Evolutionary conservation across 1,284 basidiomycete species (phyloP), one percentile per base, ranked within the genome.

Genomic region (Phylloboletellus chloephorus): DNA sequence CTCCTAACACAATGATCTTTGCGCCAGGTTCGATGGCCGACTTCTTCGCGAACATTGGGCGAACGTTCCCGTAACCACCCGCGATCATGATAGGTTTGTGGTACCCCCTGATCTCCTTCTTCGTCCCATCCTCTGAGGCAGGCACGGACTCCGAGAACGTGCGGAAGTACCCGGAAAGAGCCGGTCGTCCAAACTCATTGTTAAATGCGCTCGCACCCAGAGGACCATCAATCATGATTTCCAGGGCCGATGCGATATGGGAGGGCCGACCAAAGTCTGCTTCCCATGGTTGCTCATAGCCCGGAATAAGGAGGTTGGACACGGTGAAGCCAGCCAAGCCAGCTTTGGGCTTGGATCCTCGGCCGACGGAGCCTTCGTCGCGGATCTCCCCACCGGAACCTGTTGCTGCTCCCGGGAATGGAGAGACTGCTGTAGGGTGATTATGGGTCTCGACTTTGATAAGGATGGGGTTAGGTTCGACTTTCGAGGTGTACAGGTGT

Each of bases 21-120:
- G 91, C 84, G 5, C 88, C 89, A 6, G 83, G 71, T 1, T 73
- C 68, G 54, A 96, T 90, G 46, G 68, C 67, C 3, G 75, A 71
- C 67, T 97, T 97, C 54, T 71, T 73, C 10, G 92, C 81, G 55
- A 87, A 92, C 46, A 76, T 65, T 2, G 86, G 82, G 17, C 89
- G 79, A 26, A 98, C 94, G 56, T 89, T 97, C 7, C 95, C 95
- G 45, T 95, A 79, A 29, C 95, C 95, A 36, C 95, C 95, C 12
- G 96, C 96, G 50, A 98, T 87, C 96, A 99, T 99, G 70, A 99
- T 97, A 11, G 95, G 95, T 65, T 99, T 99, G 70, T 98, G 96
- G 68, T 97, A 99, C 0, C 95, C 95, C 44, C 93, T 74, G n/a
- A 94, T 73, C 59, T 93, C 64, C 35, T 46, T 61, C 43, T 58